Evolutionary conservation across 768 basidiomycete species (phyloP).

Genomic region (Rhodosporidiobolus odoratus): DNA sequence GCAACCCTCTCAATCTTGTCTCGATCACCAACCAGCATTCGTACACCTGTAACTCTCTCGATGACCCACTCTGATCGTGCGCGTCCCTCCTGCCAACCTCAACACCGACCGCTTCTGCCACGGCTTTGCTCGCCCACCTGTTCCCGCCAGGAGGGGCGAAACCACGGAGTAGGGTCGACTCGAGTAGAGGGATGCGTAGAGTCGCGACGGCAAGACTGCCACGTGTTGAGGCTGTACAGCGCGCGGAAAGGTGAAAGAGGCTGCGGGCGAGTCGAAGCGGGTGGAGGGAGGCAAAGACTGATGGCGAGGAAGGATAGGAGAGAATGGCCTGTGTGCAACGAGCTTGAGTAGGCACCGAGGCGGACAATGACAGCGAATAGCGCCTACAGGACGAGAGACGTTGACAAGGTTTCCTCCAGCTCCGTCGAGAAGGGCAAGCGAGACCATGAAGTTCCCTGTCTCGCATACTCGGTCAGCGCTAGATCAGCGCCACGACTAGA

Average conservation of each 20-base stretch:
- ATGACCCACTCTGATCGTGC: background rate
- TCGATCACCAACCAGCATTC: slow-evolving; percentile 16
- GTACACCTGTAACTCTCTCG: slow-evolving; percentile 25
- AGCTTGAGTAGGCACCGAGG: rapidly evolving
- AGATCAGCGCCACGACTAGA: background rate
- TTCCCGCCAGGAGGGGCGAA: background rate
- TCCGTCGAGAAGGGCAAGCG: background rate
- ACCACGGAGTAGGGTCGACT: background rate
- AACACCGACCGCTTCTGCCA: background rate
- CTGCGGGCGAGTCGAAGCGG: no score
- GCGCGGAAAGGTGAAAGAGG: background rate
- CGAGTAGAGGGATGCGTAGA: slow-evolving; percentile 7
- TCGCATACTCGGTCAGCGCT: background rate
- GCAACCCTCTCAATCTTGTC: slow-evolving; percentile 2
- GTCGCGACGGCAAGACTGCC: background rate
- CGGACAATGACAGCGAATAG: background rate
- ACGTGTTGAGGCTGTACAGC: background rate
- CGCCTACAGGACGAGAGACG: slow-evolving; percentile 16
- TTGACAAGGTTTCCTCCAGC: background rate
- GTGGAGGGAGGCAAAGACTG: background rate
- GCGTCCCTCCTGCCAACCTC: slow-evolving; percentile 21
- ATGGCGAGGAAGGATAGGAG: background rate
- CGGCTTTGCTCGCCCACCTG: background rate
- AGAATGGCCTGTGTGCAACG: background rate
- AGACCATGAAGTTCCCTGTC: slow-evolving; percentile 29